These are phyloP conservation scores for Malus fusca DNA, from an alignment of 306 rosid genomes.

Conservation along the genomic window DNA sequence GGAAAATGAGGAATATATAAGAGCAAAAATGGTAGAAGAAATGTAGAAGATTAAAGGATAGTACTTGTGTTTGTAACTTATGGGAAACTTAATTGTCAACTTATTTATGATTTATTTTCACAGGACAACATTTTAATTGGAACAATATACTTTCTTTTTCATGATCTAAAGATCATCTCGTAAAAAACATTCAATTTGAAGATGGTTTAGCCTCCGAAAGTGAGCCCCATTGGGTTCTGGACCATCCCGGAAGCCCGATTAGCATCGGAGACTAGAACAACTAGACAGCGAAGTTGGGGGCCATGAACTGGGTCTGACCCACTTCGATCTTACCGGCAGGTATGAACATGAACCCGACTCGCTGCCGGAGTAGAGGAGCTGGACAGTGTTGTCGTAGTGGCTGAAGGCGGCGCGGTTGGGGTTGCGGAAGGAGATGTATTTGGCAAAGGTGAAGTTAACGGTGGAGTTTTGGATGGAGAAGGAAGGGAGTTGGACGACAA, in stretches of 20 bases:
- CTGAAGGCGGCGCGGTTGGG: conserved; percentile 67
- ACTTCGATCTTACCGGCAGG: conserved; percentile 75
- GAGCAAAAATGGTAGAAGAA: too few relatives aligned
- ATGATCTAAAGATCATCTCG: too few relatives aligned
- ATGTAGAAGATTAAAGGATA: too few relatives aligned
- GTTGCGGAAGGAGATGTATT: conserved; percentile 61
- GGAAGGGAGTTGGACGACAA: conserved; percentile 69
- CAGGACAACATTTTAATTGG: too few relatives aligned
- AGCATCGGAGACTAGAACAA: conserved; percentile 43
- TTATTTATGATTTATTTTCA: too few relatives aligned
- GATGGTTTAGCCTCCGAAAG: neutral
- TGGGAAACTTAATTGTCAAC: too few relatives aligned
- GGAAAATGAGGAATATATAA: too few relatives aligned
- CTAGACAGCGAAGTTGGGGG: conserved; percentile 63
- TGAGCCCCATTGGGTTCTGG: conserved; percentile 18
- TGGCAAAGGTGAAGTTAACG: conserved; percentile 75
- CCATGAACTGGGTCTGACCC: conserved; percentile 60
- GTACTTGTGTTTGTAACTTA: too few relatives aligned
- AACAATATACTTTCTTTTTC: too few relatives aligned
- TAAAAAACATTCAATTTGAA: too few relatives aligned
- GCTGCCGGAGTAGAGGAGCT: conserved; percentile 62
- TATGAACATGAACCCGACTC: conserved; percentile 86
- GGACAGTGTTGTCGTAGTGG: conserved; percentile 80
- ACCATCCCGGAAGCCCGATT: neutral
- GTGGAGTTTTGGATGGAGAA: conserved; percentile 59